Conservation (phyloP, 306 rosid species). For the Pachyrhizus erosus region DNA sequence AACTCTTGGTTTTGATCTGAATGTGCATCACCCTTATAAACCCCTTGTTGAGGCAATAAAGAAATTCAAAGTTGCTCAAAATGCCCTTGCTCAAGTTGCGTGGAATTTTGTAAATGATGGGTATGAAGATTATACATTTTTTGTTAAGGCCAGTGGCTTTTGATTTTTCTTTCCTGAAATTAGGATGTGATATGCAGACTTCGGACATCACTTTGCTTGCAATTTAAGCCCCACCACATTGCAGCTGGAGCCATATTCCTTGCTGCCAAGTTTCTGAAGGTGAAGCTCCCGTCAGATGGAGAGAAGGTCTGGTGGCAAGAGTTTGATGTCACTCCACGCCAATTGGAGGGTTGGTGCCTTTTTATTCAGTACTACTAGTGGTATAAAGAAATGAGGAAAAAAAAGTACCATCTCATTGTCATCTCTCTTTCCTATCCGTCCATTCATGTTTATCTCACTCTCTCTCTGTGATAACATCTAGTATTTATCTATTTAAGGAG, state of each 20-base stretch:
- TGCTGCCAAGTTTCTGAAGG: constrained; percentile 98
- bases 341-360: constrained; percentile 97
- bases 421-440: constrained; percentile 37
- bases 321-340: constrained; percentile 99
- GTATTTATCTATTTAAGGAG: constrained; percentile 33
- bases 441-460: constrained; percentile 20
- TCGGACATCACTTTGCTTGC: constrained; percentile 98
- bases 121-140: constrained; percentile 62
- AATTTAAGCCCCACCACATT: constrained; percentile 97
- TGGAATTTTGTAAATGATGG: constrained; percentile 99
- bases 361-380: constrained; percentile 51
- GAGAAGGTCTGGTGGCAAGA: constrained; percentile 99
- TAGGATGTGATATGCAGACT: constrained; percentile 86
- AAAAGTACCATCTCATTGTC: constrained; percentile 43
- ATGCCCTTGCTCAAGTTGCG: constrained; percentile 99
- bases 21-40: constrained; percentile 95
- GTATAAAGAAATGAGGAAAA: constrained; percentile 44
- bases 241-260: constrained; percentile 99
- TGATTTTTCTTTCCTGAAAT: constrained; percentile 58
- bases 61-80: constrained; percentile 97
- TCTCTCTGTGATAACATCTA: constrained; percentile 5
- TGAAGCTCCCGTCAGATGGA: constrained; percentile 98
- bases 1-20: constrained; percentile 93
- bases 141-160: constrained; percentile 60
- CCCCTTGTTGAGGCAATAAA: constrained; percentile 99